Conservation (phyloP, 805 yeast species). For the Kuraishia hungarica region DNA sequence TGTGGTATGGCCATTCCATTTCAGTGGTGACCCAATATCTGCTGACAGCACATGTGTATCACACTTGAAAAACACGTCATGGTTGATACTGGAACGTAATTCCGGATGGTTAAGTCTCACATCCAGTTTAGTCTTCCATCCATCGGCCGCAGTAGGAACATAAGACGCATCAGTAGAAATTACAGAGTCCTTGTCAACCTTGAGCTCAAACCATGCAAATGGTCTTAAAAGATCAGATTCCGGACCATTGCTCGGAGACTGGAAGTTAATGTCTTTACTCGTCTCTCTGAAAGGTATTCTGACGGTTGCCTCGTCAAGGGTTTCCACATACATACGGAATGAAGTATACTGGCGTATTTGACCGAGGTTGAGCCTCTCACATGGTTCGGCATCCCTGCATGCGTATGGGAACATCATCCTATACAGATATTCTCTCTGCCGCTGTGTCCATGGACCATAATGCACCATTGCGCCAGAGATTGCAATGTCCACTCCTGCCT, state of each 20-base stretch:
- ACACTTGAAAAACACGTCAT: constrained; percentile 66
- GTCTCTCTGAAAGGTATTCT: constrained; percentile 80
- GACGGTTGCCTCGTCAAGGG: constrained; percentile 57
- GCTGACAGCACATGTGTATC: constrained; percentile 45
- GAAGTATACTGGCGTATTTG: constrained; percentile 45
- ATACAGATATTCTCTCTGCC: constrained; percentile 65
- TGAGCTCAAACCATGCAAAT: constrained; percentile 89
- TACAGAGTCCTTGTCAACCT: constrained; percentile 44
- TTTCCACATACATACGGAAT: constrained; percentile 44
- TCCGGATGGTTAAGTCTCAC: constrained; percentile 48
- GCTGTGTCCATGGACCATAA: constrained; percentile 96
- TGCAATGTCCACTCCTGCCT: constrained; percentile 50
- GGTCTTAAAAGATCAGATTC: constrained; percentile 40
- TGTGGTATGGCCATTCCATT: constrained; percentile 72
- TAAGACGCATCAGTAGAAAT: constrained; percentile 38
- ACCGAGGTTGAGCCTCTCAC: constrained; percentile 33
- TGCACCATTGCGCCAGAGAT: constrained; percentile 57
- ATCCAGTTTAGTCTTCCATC: constrained; percentile 45
- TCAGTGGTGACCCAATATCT: constrained; percentile 59
- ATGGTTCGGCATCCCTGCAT: constrained; percentile 45
- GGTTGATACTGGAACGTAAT: constrained; percentile 78
- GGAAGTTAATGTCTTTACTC: constrained; percentile 58
- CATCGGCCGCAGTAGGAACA: constrained; percentile 37
- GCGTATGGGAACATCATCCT: constrained; percentile 58
- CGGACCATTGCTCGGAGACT: background rate